These are phyloP conservation scores for Lepiota brunneoincarnata DNA, from an alignment of 768 basidiomycete species.

Conservation along the genomic window DNA sequence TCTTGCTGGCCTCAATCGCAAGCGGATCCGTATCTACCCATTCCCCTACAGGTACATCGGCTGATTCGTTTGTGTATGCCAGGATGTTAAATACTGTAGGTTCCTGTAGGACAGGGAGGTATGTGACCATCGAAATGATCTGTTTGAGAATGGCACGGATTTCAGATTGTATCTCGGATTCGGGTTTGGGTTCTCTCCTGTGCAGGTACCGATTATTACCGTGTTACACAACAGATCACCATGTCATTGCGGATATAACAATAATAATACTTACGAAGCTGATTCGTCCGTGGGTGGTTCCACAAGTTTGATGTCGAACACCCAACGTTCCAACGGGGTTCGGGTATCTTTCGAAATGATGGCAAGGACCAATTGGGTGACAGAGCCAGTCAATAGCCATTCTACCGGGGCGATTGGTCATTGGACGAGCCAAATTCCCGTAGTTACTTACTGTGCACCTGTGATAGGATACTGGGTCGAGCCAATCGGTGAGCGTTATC, in stretches of 20 bases:
- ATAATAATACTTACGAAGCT: constrained; percentile 42
- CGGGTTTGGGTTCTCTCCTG: constrained; percentile 64
- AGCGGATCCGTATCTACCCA: constrained; percentile 96
- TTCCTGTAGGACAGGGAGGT: constrained; percentile 93
- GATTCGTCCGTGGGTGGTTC: constrained; percentile 52
- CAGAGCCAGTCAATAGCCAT: constrained; percentile 90
- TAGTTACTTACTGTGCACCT: constrained; percentile 78
- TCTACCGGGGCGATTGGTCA: constrained; percentile 42
- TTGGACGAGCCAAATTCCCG: background rate
- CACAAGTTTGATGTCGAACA: constrained; percentile 91
- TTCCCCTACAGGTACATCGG: constrained; percentile 87
- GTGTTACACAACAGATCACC: background rate
- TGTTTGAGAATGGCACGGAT: constrained; percentile 98
- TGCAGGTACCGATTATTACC: background rate
- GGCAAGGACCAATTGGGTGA: constrained; percentile 91
- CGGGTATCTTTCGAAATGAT: constrained; percentile 95
- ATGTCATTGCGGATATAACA: background rate
- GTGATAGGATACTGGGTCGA: constrained; percentile 71
- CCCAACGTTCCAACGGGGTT: constrained; percentile 94
- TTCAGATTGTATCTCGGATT: constrained; percentile 92
- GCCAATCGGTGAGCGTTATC: background rate
- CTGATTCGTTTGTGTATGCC: constrained; percentile 90
- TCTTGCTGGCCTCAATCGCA: constrained; percentile 90
- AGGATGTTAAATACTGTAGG: constrained; percentile 97
- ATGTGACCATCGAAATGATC: constrained; percentile 95